A percentile compares a stretch with the other conserved stretches of the same genome.
These are phyloP conservation scores for Glebionis coronaria DNA, from an alignment of 129 eudicot species.

Conservation along the genomic window DNA sequence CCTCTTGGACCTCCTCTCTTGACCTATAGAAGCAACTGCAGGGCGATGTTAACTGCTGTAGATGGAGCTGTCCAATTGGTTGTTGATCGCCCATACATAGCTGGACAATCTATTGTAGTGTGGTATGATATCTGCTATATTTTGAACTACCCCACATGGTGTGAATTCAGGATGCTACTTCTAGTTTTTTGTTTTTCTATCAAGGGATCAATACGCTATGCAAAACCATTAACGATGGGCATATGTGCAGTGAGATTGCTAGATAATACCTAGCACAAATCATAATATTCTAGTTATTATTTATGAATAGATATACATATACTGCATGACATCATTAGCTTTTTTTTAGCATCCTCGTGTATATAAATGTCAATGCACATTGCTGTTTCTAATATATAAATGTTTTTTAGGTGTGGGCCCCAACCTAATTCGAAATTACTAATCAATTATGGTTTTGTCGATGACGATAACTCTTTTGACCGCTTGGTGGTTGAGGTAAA, in stretches of 20 bases:
- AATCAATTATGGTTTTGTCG: slow-evolving; percentile 94
- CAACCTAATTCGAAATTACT: slow-evolving; percentile 95
- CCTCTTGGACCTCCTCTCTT: slow-evolving; percentile 97
- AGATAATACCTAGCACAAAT: too few relatives aligned
- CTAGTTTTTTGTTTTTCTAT: not conserved
- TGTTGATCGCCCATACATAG: slow-evolving; percentile 85
- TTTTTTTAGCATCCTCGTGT: not conserved
- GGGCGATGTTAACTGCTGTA: slow-evolving; percentile 91
- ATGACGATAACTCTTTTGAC: slow-evolving; percentile 83
- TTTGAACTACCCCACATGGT: slow-evolving; percentile 1
- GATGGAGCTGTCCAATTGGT: slow-evolving; percentile 88
- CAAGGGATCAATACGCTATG: slow-evolving; percentile 1
- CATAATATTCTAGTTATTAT: too few relatives aligned
- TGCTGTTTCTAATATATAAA: slow-evolving; percentile 8
- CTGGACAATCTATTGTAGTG: slow-evolving; percentile 86
- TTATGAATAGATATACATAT: too few relatives aligned
- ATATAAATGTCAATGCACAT: not conserved
- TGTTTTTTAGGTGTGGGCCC: slow-evolving; percentile 87
- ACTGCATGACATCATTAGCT: not conserved
- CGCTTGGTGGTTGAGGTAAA: slow-evolving; percentile 75
- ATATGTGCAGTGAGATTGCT: not conserved
- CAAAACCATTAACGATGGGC: not conserved
- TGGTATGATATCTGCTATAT: slow-evolving; percentile 57
- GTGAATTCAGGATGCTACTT: slow-evolving; percentile 5
- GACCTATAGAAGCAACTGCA: slow-evolving; percentile 88